phyloP scores from a whole-genome alignment of 495 filamentous ascomycete genomes.

The Penicillium steckii region DNA sequence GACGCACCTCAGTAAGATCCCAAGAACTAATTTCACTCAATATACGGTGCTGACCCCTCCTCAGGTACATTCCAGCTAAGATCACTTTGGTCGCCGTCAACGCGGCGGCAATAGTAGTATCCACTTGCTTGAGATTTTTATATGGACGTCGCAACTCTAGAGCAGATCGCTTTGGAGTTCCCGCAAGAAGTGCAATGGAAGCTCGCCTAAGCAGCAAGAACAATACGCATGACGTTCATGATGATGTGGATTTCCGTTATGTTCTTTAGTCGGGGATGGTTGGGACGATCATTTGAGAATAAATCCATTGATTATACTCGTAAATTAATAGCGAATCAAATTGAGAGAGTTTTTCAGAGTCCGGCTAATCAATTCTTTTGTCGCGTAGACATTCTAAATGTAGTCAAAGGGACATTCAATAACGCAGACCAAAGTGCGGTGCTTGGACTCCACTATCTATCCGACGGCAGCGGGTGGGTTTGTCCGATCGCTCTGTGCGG shows the following conservation, averaged over 20 bases:
- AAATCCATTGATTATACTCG: not conserved
- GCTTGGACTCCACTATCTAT: slow-evolving; percentile 10
- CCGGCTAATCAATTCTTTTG: not conserved
- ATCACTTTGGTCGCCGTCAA: slow-evolving; percentile 53
- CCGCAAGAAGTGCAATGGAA: slow-evolving; percentile 21
- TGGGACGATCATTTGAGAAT: not conserved
- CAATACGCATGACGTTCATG: slow-evolving; percentile 8
- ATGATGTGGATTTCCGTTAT: slow-evolving; percentile 27
- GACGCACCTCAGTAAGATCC: slow-evolving; percentile 42
- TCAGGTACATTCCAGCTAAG: slow-evolving; percentile 54
- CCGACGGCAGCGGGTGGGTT: slow-evolving; percentile 18
- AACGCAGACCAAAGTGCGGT: too few species aligned
- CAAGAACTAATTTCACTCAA: not conserved
- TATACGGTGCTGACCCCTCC: not conserved
- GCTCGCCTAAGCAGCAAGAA: slow-evolving; percentile 5
- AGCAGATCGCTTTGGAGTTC: slow-evolving; percentile 16
- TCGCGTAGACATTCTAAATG: not conserved
- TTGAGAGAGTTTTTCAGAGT: not conserved
- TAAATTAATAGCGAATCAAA: not conserved
- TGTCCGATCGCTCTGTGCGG: not conserved
- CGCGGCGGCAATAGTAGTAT: slow-evolving; percentile 39
- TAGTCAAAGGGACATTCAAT: not conserved
- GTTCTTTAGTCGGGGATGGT: slow-evolving; percentile 17
- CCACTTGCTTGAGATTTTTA: slow-evolving; percentile 34
- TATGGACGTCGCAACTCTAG: slow-evolving; percentile 32